These are phyloP conservation scores for Colletotrichum musae DNA, from an alignment of 2,329 filamentous ascomycete species.

Conservation along the genomic window DNA sequence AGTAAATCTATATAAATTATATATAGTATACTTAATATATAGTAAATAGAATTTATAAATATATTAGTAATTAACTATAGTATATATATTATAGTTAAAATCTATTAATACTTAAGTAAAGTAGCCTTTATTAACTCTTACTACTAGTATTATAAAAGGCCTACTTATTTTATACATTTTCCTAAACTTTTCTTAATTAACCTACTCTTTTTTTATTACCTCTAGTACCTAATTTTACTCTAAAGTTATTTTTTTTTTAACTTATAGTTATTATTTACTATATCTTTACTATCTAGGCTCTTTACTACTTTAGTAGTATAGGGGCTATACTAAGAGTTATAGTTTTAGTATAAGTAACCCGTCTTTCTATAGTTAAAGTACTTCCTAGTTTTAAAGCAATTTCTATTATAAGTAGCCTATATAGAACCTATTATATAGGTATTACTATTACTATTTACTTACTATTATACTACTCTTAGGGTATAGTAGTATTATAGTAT, in stretches of 20 bases:
- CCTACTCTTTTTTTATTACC: background rate
- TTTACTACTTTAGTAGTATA: no score
- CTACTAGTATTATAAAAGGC: conserved; percentile 1
- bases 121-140: conserved; percentile 5
- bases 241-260: background rate
- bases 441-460: conserved; percentile 14
- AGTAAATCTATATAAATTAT: conserved; percentile 25
- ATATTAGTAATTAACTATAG: conserved; percentile 29
- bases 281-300: no score
- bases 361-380: no score
- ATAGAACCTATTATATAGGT: no score
- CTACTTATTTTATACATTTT: conserved; percentile 15
- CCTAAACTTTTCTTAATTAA: conserved; percentile 21
- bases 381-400: no score
- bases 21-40: conserved; percentile 22
- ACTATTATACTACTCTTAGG: background rate
- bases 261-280: background rate
- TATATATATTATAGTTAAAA: background rate
- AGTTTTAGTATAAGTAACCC: no score
- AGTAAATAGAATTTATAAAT: conserved; percentile 19
- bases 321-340: no score
- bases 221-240: background rate
- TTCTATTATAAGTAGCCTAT: no score
- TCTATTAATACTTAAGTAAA: conserved; percentile 5
- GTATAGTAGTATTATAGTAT: conserved; percentile 20